Conservation (phyloP, 495 filamentous ascomycete species). For the Penicillium crystallinum region DNA sequence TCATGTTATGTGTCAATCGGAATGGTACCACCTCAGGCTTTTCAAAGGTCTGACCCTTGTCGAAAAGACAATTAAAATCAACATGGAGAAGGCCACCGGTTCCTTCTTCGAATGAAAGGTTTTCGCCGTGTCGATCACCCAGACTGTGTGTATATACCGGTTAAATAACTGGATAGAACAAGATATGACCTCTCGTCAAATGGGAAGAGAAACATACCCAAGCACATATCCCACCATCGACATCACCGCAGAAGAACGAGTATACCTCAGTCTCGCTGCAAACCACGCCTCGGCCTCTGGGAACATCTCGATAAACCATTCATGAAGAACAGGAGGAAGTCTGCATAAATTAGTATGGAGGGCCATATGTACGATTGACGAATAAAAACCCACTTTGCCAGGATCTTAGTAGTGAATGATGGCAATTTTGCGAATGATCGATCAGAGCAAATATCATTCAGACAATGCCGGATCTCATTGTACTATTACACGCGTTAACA, state of each 20-base stretch:
- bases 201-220: slow-evolving; percentile 43
- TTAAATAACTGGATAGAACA: slow-evolving; percentile 3
- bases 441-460: slow-evolving; percentile 53
- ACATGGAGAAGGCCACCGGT: slow-evolving; percentile 95
- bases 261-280: slow-evolving; percentile 81
- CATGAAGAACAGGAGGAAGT: slow-evolving; percentile 78
- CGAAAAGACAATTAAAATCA: slow-evolving; percentile 99
- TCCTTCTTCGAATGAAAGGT: slow-evolving; percentile 90
- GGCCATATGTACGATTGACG: neutral
- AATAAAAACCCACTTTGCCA: slow-evolving; percentile 35
- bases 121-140: slow-evolving; percentile 97
- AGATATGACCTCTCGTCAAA: neutral
- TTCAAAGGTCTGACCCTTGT: slow-evolving; percentile 94
- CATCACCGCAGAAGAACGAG: slow-evolving; percentile 92
- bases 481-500: slow-evolving; percentile 38
- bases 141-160: slow-evolving; percentile 42
- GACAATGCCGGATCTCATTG: slow-evolving; percentile 49
- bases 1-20: slow-evolving; percentile 96
- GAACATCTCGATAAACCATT: slow-evolving; percentile 95
- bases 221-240: slow-evolving; percentile 95
- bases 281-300: slow-evolving; percentile 92
- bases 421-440: slow-evolving; percentile 41
- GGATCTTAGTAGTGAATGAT: slow-evolving; percentile 66
- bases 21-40: slow-evolving; percentile 97
- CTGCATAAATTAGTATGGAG: slow-evolving; percentile 23